phyloP scores from a whole-genome alignment of 495 filamentous ascomycete genomes.

The Aspergillus olivimuriae region DNA sequence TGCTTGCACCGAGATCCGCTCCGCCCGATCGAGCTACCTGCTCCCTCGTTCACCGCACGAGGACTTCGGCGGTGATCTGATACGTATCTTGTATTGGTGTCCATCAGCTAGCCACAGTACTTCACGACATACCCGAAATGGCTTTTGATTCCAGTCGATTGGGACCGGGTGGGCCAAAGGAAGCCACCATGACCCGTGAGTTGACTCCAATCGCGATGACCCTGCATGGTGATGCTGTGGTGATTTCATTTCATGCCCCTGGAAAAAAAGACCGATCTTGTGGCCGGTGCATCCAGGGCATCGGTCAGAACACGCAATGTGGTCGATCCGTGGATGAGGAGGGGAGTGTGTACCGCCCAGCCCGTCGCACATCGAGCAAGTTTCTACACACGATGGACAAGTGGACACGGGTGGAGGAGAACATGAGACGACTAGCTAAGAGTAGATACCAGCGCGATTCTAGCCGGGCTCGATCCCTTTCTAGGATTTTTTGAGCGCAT shows the following conservation, averaged over 20 bases:
- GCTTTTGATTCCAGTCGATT: background rate
- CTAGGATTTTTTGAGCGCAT: too few species aligned
- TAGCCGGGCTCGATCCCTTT: too few species aligned
- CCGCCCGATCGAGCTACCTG: background rate
- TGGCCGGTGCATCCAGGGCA: background rate
- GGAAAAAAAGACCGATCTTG: background rate
- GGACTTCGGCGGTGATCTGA: background rate
- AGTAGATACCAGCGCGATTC: background rate
- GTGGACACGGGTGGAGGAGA: background rate
- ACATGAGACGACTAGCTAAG: background rate
- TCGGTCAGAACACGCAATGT: background rate
- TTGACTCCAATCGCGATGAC: too few species aligned
- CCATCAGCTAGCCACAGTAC: background rate
- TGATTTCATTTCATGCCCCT: too few species aligned
- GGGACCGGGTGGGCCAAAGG: background rate
- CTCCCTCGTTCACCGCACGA: conserved; percentile 1
- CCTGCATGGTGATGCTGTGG: too few species aligned
- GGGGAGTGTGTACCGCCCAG: too few species aligned
- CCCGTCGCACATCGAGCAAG: too few species aligned
- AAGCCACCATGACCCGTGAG: background rate
- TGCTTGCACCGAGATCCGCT: background rate
- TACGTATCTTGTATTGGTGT: background rate
- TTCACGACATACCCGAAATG: too few species aligned
- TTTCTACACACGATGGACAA: background rate
- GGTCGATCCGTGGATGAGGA: background rate